Evolutionary conservation across 495 filamentous ascomycete species (phyloP), one percentile per base, ranked within the genome.

Genomic region (Diplogelasinospora grovesii): DNA sequence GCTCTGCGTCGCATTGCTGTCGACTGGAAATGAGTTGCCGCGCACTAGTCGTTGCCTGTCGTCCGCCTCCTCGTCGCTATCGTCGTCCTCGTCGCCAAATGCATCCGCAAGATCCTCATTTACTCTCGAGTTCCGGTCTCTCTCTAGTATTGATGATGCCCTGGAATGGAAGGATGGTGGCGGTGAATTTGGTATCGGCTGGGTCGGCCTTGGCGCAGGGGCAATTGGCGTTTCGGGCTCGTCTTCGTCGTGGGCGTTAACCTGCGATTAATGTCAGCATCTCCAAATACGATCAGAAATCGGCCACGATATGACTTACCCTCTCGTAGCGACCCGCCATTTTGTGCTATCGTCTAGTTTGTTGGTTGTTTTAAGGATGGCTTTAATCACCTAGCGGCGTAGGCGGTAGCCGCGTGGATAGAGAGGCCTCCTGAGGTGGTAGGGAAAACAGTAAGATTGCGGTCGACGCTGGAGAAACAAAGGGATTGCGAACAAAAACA

Each of bases 111-210:
- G 72, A 3, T 82, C 83, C 46, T 82, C 69, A 46, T 93, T 81
- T 18, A 86, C 79, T 0, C 16, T 36, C 10, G 23, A 20, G 25
- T 56, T 45, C 38, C 46, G 49, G 30, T 75, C 69, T 52, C 72
- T 70, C 27, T 74, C 69, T 37, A 77, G 22, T 32, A 78, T 75
- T 5, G 89, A 94, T 1, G 86, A 85, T 1, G 80, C 78, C 39
- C 85, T 78, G 27, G 89, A 96, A 53, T 75, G 86, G 61, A 96
- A 98, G 8, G 93, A 96, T 15, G 93, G 92, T 14, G 93, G 89
- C 29, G 92, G 89, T 41, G 93, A 97, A 54, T 71, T 78, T 16
- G 89, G 85, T 37, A 82, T 78, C 20, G 71, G 59, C 39, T 57
- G 64, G 43, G 47, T 58, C 40, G 51, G 58, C 41, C 47, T 60